Evolutionary conservation across 108 stramenopile species (phyloP).

Genomic region (Nitzschia sp.): DNA sequence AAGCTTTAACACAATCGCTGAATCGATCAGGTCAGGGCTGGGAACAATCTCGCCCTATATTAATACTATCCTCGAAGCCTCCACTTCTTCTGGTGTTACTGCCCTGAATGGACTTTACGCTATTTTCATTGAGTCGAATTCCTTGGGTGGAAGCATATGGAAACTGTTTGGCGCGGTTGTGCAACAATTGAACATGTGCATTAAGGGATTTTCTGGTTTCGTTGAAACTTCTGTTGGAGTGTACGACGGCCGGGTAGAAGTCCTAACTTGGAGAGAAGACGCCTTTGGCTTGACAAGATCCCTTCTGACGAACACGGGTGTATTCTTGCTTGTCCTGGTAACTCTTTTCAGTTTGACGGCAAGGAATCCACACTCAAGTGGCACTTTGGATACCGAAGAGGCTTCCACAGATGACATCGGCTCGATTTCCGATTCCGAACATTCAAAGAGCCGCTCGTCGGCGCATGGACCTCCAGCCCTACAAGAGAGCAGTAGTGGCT

Average conservation of each 20-base stretch:
- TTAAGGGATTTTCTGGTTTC: neutral
- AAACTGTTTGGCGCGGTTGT: neutral
- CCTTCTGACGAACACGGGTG: slow-evolving; percentile 38
- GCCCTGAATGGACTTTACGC: neutral
- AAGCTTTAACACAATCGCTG: neutral
- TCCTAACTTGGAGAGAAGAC: slow-evolving; percentile 36
- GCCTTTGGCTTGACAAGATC: slow-evolving; percentile 32
- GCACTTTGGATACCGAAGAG: neutral
- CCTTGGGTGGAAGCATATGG: slow-evolving; percentile 9
- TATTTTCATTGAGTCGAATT: slow-evolving; percentile 23
- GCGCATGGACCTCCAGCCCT: neutral
- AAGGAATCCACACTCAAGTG: neutral
- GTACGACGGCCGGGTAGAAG: slow-evolving; percentile 5
- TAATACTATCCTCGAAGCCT: neutral
- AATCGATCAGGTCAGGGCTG: neutral
- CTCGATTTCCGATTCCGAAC: neutral
- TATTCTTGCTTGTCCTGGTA: slow-evolving; percentile 38
- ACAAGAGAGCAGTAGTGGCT: neutral
- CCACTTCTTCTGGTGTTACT: neutral
- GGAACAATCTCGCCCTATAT: neutral
- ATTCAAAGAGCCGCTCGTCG: neutral
- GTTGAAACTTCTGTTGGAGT: neutral
- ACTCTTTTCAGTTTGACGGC: slow-evolving; percentile 35
- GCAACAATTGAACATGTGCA: neutral
- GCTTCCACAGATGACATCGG: neutral